Evolutionary conservation across 2,329 filamentous ascomycete species (phyloP).

Genomic region (Coniochaeta hoffmannii): DNA sequence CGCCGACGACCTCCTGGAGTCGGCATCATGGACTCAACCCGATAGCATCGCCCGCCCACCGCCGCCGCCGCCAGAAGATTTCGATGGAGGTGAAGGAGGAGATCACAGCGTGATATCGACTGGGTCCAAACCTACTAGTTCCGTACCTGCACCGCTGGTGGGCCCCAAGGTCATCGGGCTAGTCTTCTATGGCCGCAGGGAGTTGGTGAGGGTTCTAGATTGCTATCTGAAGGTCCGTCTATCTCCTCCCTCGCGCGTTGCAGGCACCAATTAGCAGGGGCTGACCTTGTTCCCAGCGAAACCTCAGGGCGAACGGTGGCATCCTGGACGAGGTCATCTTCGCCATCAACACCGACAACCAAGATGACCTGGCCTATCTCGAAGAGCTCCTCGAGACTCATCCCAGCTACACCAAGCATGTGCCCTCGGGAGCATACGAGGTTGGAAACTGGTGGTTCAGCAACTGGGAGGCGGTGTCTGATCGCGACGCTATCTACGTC

Average conservation of each 20-base stretch:
- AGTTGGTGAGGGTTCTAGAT: slow-evolving; percentile 36
- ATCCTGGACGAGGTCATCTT: slow-evolving; percentile 37
- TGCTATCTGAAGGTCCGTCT: slow-evolving; percentile 33
- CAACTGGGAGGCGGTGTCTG: slow-evolving; percentile 22
- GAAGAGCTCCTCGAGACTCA: slow-evolving; percentile 28
- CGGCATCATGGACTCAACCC: neutral
- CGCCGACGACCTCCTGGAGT: neutral
- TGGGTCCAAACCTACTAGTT: neutral
- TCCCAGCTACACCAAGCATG: slow-evolving; percentile 28
- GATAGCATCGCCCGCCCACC: neutral
- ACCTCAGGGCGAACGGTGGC: slow-evolving; percentile 35
- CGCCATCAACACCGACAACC: slow-evolving; percentile 34
- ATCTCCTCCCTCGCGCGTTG: no score
- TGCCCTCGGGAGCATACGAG: slow-evolving; percentile 23
- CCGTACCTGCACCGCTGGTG: neutral
- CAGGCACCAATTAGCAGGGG: neutral
- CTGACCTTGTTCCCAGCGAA: slow-evolving; percentile 21
- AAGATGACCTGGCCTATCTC: slow-evolving; percentile 30
- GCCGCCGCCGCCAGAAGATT: neutral
- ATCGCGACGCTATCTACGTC: slow-evolving; percentile 31
- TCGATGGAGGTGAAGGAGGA: neutral
- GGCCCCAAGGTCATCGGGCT: slow-evolving; percentile 31
- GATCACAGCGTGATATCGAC: neutral
- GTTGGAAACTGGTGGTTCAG: slow-evolving; percentile 22
- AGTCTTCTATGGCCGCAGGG: slow-evolving; percentile 37